Base-by-base conservation (phyloP, 305 asterid species). In the Salvia sclarea region DNA sequence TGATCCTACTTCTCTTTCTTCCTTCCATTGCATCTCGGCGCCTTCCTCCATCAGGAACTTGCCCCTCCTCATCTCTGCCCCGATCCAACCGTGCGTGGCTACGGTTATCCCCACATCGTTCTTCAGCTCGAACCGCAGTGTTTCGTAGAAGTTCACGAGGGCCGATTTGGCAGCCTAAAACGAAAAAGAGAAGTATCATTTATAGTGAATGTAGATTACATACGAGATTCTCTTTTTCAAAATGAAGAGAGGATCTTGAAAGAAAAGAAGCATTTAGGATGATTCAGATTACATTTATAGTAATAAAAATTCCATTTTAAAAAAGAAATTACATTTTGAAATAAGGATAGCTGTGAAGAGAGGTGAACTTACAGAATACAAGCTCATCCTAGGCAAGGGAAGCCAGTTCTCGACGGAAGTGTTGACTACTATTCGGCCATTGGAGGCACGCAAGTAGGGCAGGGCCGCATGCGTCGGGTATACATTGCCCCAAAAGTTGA, bases 21-120 rank as follows among this genome's bases (percentile, higher is more conserved):
- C 98, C 72, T 87, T 92, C 96, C 98, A 92, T 61, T 90, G 98
- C 98, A 92, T 92, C 67, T 92, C 96, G 0, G 97, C 92, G n/a
- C 96, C 98, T 78, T 92, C 97, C 73, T 92, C 98, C 73, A 90
- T 76, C 95, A 86, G 78, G 78, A 92, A 80, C 50, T 84, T 88
- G 4, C 98, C 97, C 17, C 84, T 77, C 30, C 80, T 72, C 84
- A 86, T 85, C 67, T 93, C 97, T 0, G 96, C 79, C 53, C 97
- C 96, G 3, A 93, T 82, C 96, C 98, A 93, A 30, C 97, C 96
- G 24, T 90, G 96, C 0, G 97, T 93, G 3, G 98, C 94, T 2
- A 93, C 81, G 0, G 98, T 93, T 60, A 93, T 84, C 61, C 98
- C 94, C 7, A 93, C 88, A 20, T 88, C 95, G 8, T 79, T 76